A percentile compares a stretch with the other conserved stretches of the same genome.
These are phyloP conservation scores for Rhodocollybia butyracea DNA, from an alignment of 768 basidiomycete species.

Conservation along the genomic window DNA sequence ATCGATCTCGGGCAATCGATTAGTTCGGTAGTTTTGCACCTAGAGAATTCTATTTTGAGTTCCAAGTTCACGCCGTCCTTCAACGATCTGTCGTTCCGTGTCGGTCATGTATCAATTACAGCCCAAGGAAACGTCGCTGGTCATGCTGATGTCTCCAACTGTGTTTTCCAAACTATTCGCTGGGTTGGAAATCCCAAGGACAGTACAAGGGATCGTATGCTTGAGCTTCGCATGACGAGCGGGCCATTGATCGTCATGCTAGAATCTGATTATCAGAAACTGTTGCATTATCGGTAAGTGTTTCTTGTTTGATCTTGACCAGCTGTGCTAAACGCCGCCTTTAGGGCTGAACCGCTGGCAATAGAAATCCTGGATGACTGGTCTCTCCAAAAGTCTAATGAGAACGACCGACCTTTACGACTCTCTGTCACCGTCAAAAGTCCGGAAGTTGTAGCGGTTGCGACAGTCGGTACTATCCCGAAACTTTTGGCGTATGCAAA, in stretches of 20 bases:
- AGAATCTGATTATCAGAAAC: constrained; percentile 72
- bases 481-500: constrained; percentile 70
- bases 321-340: not conserved
- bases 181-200: constrained; percentile 41
- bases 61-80: constrained; percentile 60
- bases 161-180: constrained; percentile 73
- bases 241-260: constrained; percentile 64
- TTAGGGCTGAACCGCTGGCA: constrained; percentile 74
- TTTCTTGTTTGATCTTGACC: not conserved
- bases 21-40: constrained; percentile 60
- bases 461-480: constrained; percentile 74
- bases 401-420: constrained; percentile 50
- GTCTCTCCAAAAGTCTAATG: constrained; percentile 46
- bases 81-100: constrained; percentile 62
- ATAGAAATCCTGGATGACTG: constrained; percentile 82
- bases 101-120: constrained; percentile 61
- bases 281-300: constrained; percentile 72
- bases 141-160: constrained; percentile 58
- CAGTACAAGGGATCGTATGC: constrained; percentile 46
- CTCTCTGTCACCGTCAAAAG: constrained; percentile 77
- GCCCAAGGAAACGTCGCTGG: constrained; percentile 77
- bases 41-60: constrained; percentile 60
- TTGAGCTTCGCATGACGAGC: constrained; percentile 74
- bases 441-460: constrained; percentile 61
- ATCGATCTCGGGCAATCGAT: constrained; percentile 89